Evolutionary conservation across 2,329 filamentous ascomycete species (phyloP), one percentile per base, ranked within the genome.

Genomic region (Pseudocercospora crystallina): DNA sequence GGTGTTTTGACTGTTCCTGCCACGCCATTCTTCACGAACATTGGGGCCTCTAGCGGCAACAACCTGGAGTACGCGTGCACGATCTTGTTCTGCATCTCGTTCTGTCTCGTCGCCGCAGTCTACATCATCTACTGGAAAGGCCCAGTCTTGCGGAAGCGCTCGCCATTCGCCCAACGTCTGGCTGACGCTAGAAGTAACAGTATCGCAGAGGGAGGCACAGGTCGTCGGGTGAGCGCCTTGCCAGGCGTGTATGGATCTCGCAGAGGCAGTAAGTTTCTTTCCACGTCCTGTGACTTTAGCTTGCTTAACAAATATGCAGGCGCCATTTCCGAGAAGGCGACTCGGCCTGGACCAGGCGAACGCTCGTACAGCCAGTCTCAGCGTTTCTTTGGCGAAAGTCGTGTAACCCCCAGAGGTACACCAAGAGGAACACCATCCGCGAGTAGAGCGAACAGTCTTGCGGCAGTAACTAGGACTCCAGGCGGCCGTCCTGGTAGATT

Each of bases 1-100:
- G 87, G 87, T 70, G 78, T 89, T 3, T 77, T 88, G 1, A 87
- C 85, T 1, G 76, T 89, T 29, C 85, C 84, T 2, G 83, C 86
- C 0, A 81, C 81, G 0, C 86, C 86, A 0, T 80, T 80, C 57
- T 81, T 78, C 63, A 56, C 69, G 13, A 76, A 70, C 58, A 69
- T 70, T 30, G 66, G 66, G n/a, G 51, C 49, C 3, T 42, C 49
- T 15, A 56, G 42, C 17, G 66, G 66, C 4, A 58, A 71, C 5
- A 75, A 76, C 63, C 70, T 83, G 2, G 76, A 82, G 53, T 79
- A 76, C 58, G 80, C 81, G 1, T 80, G 75, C 33, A 83, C 79
- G 0, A 73, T 83, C 5, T 71, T 84, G 0, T 78, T 74, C 0
- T 76, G 73, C 38, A 66, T 84, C 41, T 73, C 78, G 2, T 56